phyloP scores from a whole-genome alignment of 768 basidiomycete species.

The Pisolithus orientalis region DNA sequence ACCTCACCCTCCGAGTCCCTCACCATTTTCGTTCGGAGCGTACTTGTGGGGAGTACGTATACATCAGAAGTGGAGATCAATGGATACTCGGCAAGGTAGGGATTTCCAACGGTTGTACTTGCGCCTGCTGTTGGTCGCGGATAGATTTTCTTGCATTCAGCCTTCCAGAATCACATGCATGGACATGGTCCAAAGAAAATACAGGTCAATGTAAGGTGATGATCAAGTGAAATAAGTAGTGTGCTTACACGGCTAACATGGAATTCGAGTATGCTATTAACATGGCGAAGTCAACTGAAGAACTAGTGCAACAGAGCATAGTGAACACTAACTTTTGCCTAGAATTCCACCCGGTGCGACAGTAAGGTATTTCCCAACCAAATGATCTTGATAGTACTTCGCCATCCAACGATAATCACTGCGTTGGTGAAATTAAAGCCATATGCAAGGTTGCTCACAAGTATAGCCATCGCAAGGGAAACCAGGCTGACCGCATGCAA shows the following conservation, averaged over 20 bases:
- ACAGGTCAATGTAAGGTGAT: too few species aligned
- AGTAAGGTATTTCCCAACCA: not conserved
- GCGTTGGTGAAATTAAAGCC: not conserved
- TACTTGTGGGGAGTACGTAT: too few species aligned
- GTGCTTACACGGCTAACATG: conserved; percentile 19
- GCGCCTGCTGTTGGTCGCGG: too few species aligned
- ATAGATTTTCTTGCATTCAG: too few species aligned
- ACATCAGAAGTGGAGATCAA: too few species aligned
- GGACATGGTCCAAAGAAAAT: too few species aligned
- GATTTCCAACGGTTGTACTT: too few species aligned
- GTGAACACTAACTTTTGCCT: conserved; percentile 7
- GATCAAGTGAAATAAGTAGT: too few species aligned
- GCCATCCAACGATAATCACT: not conserved
- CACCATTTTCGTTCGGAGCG: too few species aligned
- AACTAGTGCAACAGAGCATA: not conserved
- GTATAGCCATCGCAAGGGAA: conserved; percentile 4
- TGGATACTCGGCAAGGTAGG: too few species aligned
- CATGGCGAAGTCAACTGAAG: not conserved
- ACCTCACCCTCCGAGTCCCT: too few species aligned
- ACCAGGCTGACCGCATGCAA: conserved; percentile 4
- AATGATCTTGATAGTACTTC: conserved; percentile 11
- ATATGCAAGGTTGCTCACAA: conserved; percentile 5
- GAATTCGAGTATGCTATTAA: conserved; percentile 17
- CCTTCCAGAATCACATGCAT: too few species aligned
- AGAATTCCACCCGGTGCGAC: conserved; percentile 9